Percentiles rank a stretch among this genome's conserved stretches.
Conservation (phyloP, 148 eudicot genomes). For the Rhododendron kiyosumense region DNA sequence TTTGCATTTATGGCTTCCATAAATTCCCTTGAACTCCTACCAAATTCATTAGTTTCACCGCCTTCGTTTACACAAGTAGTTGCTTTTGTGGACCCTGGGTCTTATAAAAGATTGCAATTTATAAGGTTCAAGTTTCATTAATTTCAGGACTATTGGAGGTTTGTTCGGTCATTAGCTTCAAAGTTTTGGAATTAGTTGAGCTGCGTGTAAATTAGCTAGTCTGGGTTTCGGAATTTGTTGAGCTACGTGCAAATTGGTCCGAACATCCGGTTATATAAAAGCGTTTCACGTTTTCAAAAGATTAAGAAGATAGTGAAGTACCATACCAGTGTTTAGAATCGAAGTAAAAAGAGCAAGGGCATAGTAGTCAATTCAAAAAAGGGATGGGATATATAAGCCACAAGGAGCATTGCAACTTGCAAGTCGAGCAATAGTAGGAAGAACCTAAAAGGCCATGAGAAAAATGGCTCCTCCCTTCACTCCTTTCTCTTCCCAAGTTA, state of each 20-base stretch:
- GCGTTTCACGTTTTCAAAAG: neutral
- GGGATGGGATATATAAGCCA: neutral
- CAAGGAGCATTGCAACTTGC: neutral
- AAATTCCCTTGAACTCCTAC: neutral
- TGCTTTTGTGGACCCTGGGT: neutral
- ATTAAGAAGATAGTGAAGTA: no score
- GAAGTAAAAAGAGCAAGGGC: neutral
- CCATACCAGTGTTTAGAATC: no score
- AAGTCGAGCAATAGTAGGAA: neutral
- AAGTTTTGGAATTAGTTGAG: neutral
- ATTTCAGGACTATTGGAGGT: neutral
- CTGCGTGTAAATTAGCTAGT: neutral
- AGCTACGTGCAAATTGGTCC: neutral
- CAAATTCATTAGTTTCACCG: slow-evolving; percentile 8
- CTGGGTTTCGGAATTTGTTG: neutral
- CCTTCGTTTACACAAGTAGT: neutral
- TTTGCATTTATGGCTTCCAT: neutral
- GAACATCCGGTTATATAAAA: no score
- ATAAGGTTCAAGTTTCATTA: neutral
- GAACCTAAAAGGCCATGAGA: neutral
- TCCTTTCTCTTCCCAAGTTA: neutral
- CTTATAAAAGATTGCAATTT: neutral
- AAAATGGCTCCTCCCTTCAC: slow-evolving; percentile 11
- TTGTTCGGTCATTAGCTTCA: neutral
- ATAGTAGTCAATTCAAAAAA: neutral